These are phyloP conservation scores for Nemania sp. DNA, from an alignment of 2,329 filamentous ascomycete species.

Conservation along the genomic window DNA sequence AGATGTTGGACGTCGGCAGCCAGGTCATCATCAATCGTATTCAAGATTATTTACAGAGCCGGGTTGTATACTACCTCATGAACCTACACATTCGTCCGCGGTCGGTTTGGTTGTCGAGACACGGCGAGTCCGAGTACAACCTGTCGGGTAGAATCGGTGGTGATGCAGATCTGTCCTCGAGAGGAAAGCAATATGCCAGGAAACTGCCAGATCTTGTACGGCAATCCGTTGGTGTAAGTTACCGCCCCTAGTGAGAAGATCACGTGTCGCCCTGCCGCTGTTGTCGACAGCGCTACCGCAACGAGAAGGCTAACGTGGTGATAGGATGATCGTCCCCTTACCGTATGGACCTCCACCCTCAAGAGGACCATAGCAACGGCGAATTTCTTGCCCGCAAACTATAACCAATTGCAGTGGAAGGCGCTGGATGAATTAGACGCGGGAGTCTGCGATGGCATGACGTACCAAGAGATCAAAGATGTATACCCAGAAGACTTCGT, in stretches of 20 bases:
- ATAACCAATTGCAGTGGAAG: conserved; percentile 98
- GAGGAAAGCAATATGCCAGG: conserved; percentile 84
- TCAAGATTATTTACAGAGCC: conserved; percentile 93
- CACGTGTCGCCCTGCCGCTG: not conserved
- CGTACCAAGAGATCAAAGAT: conserved; percentile 92
- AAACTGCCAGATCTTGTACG: conserved; percentile 83
- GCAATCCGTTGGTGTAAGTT: conserved; percentile 80
- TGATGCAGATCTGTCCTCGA: conserved; percentile 82
- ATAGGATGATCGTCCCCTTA: conserved; percentile 63
- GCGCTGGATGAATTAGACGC: conserved; percentile 96
- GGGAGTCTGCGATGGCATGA: conserved; percentile 94
- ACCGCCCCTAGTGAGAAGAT: not conserved
- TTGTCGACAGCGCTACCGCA: not conserved
- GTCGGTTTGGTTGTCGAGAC: conserved; percentile 94
- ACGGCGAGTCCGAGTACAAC: conserved; percentile 94
- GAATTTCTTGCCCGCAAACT: conserved; percentile 76
- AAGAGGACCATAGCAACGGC: conserved; percentile 91
- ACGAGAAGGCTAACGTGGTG: conserved; percentile 20
- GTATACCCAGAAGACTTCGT: conserved; percentile 92
- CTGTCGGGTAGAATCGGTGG: conserved; percentile 89
- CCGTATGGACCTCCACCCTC: conserved; percentile 66
- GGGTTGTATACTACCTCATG: conserved; percentile 97
- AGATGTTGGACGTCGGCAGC: conserved; percentile 94
- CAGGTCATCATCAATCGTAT: conserved; percentile 98
- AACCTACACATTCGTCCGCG: conserved; percentile 96